phyloP scores from a whole-genome alignment of 257 asterid genomes.

The Nicotiana tabacum region DNA sequence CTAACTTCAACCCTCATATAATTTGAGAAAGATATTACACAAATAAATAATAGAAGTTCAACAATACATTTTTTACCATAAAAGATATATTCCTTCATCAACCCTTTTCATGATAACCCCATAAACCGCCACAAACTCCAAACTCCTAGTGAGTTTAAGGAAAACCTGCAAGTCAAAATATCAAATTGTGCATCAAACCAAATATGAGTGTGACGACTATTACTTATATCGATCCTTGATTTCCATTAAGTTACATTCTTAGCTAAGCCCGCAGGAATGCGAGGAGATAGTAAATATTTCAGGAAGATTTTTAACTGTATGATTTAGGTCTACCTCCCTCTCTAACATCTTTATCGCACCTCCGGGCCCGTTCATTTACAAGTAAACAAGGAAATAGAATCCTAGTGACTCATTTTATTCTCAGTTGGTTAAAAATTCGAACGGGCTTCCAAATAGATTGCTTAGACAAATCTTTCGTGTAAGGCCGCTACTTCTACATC shows the following conservation, averaged over 20 bases:
- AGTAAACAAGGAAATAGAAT: neutral
- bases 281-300: neutral
- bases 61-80: neutral
- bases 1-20: neutral
- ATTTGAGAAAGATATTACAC: neutral
- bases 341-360: neutral
- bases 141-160: neutral
- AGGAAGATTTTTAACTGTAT: neutral
- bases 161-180: neutral
- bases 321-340: neutral
- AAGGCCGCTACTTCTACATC: neutral
- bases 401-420: neutral
- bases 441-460: neutral
- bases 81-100: neutral
- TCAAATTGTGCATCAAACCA: neutral
- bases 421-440: neutral
- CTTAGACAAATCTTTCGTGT: neutral
- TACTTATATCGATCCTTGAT: neutral
- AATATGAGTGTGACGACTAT: neutral
- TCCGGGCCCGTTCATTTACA: neutral
- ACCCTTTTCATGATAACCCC: neutral
- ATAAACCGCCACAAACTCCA: neutral
- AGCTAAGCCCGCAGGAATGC: neutral
- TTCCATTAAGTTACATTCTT: constrained; percentile 1
- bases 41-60: neutral